These are phyloP conservation scores for Wakefieldia striispora DNA, from an alignment of 768 basidiomycete species.

Conservation along the genomic window DNA sequence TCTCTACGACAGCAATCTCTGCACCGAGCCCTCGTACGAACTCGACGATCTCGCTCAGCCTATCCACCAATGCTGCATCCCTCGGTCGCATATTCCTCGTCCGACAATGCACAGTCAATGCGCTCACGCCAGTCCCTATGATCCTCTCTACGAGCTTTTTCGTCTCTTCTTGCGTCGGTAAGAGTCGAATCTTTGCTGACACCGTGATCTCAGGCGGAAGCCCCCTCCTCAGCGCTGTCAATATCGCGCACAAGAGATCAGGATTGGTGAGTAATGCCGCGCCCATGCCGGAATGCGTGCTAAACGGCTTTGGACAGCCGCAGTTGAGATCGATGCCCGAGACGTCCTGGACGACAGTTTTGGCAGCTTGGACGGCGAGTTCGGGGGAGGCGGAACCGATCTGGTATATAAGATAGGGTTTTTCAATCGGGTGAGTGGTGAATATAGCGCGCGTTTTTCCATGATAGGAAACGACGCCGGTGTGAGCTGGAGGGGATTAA, in stretches of 20 bases:
- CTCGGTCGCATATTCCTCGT: slow-evolving; percentile 87
- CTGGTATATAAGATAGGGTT: slow-evolving; percentile 92
- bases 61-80: slow-evolving; percentile 74
- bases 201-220: slow-evolving; percentile 80
- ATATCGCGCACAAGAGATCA: slow-evolving; percentile 85
- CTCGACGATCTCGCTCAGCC: slow-evolving; percentile 82
- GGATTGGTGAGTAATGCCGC: slow-evolving; percentile 92
- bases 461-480: slow-evolving; percentile 85
- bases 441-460: slow-evolving; percentile 86
- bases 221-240: slow-evolving; percentile 69
- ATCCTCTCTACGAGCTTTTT: slow-evolving; percentile 87
- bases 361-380: slow-evolving; percentile 89
- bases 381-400: slow-evolving; percentile 89
- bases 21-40: slow-evolving; percentile 73
- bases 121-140: slow-evolving; percentile 81
- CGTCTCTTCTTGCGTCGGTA: slow-evolving; percentile 86
- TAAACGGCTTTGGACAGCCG: slow-evolving; percentile 96
- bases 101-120: slow-evolving; percentile 92
- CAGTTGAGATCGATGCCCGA: slow-evolving; percentile 97
- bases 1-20: slow-evolving; percentile 87
- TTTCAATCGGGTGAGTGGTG: slow-evolving; percentile 91
- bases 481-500: slow-evolving; percentile 52
- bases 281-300: slow-evolving; percentile 93
- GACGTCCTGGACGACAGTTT: slow-evolving; percentile 81
- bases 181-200: slow-evolving; percentile 90